Percentiles rank a stretch among this genome's conserved stretches.
These are phyloP conservation scores for Leccinellum rugosiceps DNA, from an alignment of 768 basidiomycete genomes.

Conservation along the genomic window DNA sequence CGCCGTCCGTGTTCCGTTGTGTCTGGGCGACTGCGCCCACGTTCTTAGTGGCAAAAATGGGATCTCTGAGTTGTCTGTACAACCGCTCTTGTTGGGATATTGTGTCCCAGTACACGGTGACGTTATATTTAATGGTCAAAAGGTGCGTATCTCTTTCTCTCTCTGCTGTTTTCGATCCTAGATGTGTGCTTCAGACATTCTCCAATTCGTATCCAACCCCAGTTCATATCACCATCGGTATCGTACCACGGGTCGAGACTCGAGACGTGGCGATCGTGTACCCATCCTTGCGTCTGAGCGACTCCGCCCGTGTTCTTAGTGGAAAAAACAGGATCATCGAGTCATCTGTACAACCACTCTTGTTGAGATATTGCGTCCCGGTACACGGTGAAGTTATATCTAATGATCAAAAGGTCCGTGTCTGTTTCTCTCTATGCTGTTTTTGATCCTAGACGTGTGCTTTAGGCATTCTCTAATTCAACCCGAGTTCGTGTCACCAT, in stretches of 20 bases:
- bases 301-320: slow-evolving; percentile 35
- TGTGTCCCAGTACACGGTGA: slow-evolving; percentile 82
- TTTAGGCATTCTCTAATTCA: slow-evolving; percentile 79
- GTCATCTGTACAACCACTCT: slow-evolving; percentile 83
- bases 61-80: slow-evolving; percentile 90
- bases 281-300: too few relatives aligned
- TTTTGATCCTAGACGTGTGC: slow-evolving; percentile 3
- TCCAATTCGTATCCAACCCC: slow-evolving; percentile 77
- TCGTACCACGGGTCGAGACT: too few relatives aligned
- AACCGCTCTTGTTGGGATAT: slow-evolving; percentile 81
- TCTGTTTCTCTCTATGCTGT: too few relatives aligned
- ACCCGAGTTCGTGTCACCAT: slow-evolving; percentile 81
- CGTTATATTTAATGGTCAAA: slow-evolving; percentile 83
- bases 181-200: slow-evolving; percentile 53
- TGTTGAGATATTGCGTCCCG: slow-evolving; percentile 89
- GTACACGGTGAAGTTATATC: slow-evolving; percentile 75
- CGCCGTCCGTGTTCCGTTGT: too few relatives aligned
- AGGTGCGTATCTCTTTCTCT: slow-evolving; percentile 35
- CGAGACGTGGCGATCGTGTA: too few relatives aligned
- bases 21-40: background rate
- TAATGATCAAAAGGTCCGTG: slow-evolving; percentile 73
- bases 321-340: slow-evolving; percentile 94
- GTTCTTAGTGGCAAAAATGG: slow-evolving; percentile 78
- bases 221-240: too few relatives aligned
- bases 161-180: too few relatives aligned